Evolutionary conservation across 805 yeast species (phyloP).

Genomic region (Candida ovalis): DNA sequence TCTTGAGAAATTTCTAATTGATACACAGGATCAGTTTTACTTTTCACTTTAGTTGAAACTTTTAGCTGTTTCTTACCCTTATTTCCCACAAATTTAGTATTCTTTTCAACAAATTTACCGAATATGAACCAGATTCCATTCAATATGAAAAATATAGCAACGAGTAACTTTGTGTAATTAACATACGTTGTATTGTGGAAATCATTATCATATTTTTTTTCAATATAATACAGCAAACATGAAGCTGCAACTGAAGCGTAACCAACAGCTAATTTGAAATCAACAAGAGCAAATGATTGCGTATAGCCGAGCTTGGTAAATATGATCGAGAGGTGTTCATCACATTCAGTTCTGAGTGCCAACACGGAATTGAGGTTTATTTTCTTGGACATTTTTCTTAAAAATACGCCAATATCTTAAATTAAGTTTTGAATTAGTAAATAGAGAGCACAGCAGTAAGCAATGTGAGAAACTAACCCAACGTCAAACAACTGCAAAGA

Average conservation of each 20-base stretch:
- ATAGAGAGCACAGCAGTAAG: too few relatives aligned
- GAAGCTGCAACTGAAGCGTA: constrained; percentile 43
- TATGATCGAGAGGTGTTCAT: constrained; percentile 42
- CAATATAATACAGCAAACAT: constrained; percentile 43
- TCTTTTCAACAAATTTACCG: constrained; percentile 34
- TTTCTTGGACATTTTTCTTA: constrained; percentile 22
- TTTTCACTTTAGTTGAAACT: constrained; percentile 34
- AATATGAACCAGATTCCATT: constrained; percentile 35
- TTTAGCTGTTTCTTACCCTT: constrained; percentile 34
- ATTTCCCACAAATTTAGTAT: constrained; percentile 45
- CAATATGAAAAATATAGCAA: constrained; percentile 36
- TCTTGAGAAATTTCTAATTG: constrained; percentile 32
- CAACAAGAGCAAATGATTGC: constrained; percentile 43
- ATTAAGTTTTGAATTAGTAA: neutral
- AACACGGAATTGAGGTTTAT: constrained; percentile 39
- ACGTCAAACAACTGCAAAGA: too few relatives aligned
- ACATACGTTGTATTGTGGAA: constrained; percentile 38
- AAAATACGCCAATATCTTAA: neutral
- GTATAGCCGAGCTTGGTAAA: constrained; percentile 42
- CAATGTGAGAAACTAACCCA: too few relatives aligned
- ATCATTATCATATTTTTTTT: constrained; percentile 40
- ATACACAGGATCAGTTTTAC: constrained; percentile 45
- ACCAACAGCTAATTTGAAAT: constrained; percentile 48
- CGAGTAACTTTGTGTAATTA: constrained; percentile 32
- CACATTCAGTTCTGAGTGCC: constrained; percentile 46